These are phyloP conservation scores for Bryoerythrophyllum caledonicum DNA, from an alignment of 225 moss, liverwort and hornwort genomes.

Conservation along the genomic window DNA sequence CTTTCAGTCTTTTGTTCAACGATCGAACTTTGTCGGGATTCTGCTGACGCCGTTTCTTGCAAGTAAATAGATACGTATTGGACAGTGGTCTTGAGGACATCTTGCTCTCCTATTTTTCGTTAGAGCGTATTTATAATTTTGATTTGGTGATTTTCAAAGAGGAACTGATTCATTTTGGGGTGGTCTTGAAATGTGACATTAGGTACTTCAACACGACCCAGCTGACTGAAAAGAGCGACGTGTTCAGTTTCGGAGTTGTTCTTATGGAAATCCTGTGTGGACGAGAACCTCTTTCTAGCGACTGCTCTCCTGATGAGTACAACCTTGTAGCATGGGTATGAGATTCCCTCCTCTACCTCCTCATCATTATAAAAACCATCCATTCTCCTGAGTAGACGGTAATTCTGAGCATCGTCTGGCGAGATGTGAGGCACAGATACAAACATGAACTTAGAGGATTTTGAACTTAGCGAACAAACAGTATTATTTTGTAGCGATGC, in stretches of 20 bases:
- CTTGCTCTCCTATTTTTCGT: not conserved
- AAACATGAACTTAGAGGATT: not conserved
- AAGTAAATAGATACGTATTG: not conserved
- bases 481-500: not conserved
- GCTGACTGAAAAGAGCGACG: constrained; percentile 76
- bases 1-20: not conserved
- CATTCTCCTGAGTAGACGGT: not conserved
- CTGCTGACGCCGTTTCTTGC: constrained; percentile 2
- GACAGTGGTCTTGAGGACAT: constrained; percentile 9
- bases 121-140: not conserved
- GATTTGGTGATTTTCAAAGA: not conserved
- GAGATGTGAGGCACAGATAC: not conserved
- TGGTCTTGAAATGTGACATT: constrained; percentile 26
- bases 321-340: constrained; percentile 76
- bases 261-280: constrained; percentile 75
- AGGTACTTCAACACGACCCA: constrained; percentile 65
- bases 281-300: constrained; percentile 64
- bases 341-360: constrained; percentile 18
- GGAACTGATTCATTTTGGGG: constrained; percentile 2
- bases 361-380: not conserved
- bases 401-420: constrained; percentile 6
- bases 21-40: constrained; percentile 5
- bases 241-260: constrained; percentile 80
- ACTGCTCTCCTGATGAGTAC: constrained; percentile 55
- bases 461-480: too few relatives aligned